A percentile compares a stretch with the other conserved stretches of the same genome.
phyloP scores from a whole-genome alignment of 2,329 filamentous ascomycete genomes.

The Podosphaera xanthii region DNA sequence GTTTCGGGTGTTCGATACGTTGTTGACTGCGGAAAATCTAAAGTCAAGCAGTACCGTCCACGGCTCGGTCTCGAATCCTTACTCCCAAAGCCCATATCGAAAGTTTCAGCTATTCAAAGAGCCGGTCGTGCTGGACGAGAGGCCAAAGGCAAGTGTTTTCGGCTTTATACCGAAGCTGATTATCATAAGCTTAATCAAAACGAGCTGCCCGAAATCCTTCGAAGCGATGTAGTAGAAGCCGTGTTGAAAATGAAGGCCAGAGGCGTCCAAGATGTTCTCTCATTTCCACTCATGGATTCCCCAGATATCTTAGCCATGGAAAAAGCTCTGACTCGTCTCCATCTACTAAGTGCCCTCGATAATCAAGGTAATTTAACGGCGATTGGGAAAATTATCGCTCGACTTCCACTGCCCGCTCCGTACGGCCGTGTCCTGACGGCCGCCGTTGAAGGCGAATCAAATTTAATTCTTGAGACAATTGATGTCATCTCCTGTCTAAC shows the following conservation, averaged over 20 bases:
- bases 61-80: constrained; percentile 75
- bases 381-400: constrained; percentile 53
- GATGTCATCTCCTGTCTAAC: constrained; percentile 54
- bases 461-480: constrained; percentile 62
- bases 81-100: constrained; percentile 72
- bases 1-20: constrained; percentile 83
- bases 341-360: constrained; percentile 53
- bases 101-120: constrained; percentile 78
- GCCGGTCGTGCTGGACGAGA: constrained; percentile 86
- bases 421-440: constrained; percentile 67
- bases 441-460: constrained; percentile 43
- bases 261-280: constrained; percentile 57
- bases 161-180: constrained; percentile 63
- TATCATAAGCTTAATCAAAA: constrained; percentile 48
- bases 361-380: constrained; percentile 51
- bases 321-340: constrained; percentile 59
- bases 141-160: constrained; percentile 68
- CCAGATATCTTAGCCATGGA: constrained; percentile 59
- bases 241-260: constrained; percentile 85
- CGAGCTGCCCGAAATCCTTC: constrained; percentile 70
- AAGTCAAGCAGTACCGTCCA: constrained; percentile 76
- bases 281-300: constrained; percentile 67
- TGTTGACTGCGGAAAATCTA: constrained; percentile 80
- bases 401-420: constrained; percentile 60
- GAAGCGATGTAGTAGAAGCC: constrained; percentile 70